phyloP scores from a whole-genome alignment of 345 rosid genomes.

The Gossypium australe region DNA sequence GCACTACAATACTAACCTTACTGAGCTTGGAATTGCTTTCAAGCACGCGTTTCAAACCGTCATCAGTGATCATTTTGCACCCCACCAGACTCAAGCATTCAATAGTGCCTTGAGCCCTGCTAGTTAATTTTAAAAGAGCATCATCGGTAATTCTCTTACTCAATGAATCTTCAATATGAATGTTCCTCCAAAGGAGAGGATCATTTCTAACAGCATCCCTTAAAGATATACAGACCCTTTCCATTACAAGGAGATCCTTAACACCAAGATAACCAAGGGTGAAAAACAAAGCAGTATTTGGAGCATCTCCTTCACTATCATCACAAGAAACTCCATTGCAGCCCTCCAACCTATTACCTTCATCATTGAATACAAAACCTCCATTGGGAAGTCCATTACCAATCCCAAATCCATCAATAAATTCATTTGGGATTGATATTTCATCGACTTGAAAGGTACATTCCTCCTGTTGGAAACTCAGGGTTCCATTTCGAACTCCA shows the following conservation, averaged over 20 bases:
- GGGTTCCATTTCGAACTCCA: conserved; percentile 6
- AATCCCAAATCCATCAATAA: conserved; percentile 14
- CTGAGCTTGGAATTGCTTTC: conserved; percentile 12
- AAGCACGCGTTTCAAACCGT: conserved; percentile 14
- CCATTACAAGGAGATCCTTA: conserved; percentile 14
- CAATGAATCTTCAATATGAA: conserved; percentile 5
- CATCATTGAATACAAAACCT: not conserved
- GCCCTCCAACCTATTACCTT: conserved; percentile 6
- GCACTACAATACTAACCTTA: conserved; percentile 7
- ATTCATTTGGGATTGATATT: conserved; percentile 13
- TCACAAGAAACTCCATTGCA: not conserved
- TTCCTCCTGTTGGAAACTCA: not conserved
- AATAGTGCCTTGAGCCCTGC: conserved; percentile 21
- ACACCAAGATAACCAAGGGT: conserved; percentile 16
- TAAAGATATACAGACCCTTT: conserved; percentile 16
- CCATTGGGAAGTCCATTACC: not conserved
- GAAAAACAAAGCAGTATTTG: conserved; percentile 13
- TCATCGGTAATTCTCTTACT: conserved; percentile 12
- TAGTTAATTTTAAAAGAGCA: conserved; percentile 15
- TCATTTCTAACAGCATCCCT: conserved; percentile 10
- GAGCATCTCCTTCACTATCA: conserved; percentile 11
- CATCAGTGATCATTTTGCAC: conserved; percentile 14
- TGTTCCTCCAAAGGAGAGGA: conserved; percentile 19
- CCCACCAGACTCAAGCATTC: conserved; percentile 17
- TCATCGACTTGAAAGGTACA: conserved; percentile 12